phyloP scores from a whole-genome alignment of 768 basidiomycete species.

The Nidula microcarpa region DNA sequence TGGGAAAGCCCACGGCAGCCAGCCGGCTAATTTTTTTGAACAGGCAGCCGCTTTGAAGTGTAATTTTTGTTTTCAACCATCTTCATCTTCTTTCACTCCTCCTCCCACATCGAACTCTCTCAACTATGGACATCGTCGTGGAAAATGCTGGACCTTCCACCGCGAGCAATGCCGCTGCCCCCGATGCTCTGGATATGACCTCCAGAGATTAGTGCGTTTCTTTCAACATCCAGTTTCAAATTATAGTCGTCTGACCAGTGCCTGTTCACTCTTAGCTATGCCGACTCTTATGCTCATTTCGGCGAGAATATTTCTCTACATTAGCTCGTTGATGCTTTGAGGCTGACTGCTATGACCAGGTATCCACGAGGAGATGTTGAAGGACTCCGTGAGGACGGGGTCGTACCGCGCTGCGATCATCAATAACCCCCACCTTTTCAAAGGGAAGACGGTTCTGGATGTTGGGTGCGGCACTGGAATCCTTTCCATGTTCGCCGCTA shows the following conservation, averaged over 20 bases:
- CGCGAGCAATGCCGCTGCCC: constrained; percentile 11
- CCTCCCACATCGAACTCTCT: constrained; percentile 5
- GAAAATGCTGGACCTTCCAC: constrained; percentile 23
- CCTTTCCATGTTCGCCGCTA: constrained; percentile 96
- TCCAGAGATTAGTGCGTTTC: constrained; percentile 80
- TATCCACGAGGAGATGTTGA: constrained; percentile 99
- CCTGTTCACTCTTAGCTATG: constrained; percentile 62
- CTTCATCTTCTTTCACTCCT: constrained; percentile 1
- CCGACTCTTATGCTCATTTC: constrained; percentile 94
- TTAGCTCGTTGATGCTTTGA: background rate
- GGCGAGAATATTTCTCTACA: constrained; percentile 43
- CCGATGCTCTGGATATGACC: constrained; percentile 55
- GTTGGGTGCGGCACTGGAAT: constrained; percentile 99
- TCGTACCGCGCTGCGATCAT: constrained; percentile 94
- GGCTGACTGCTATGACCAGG: constrained; percentile 39
- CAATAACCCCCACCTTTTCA: constrained; percentile 93
- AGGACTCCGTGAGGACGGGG: constrained; percentile 91
- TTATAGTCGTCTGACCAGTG: constrained; percentile 31
- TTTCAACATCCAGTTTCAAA: constrained; percentile 20
- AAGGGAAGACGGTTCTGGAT: constrained; percentile 94
- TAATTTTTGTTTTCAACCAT: background rate
- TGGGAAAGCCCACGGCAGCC: background rate
- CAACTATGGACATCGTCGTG: constrained; percentile 14
- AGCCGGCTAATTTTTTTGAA: constrained; percentile 7
- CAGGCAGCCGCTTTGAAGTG: background rate